phyloP scores from a whole-genome alignment of 2,329 filamentous ascomycete species.

The Aureobasidium vineae region DNA sequence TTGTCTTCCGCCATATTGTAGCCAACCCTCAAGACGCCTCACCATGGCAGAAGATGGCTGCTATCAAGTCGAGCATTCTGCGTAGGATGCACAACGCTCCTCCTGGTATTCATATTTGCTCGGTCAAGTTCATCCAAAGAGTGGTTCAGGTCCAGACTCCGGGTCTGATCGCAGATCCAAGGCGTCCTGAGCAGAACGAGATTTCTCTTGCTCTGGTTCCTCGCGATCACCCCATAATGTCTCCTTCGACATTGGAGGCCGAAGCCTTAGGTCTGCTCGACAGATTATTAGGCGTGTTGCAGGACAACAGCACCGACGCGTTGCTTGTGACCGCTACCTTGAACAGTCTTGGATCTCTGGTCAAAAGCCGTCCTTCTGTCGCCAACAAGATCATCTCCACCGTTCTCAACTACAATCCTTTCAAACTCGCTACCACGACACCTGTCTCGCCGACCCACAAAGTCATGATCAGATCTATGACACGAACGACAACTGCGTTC shows the following conservation, averaged over 20 bases:
- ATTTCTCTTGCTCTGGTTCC: slow-evolving; percentile 85
- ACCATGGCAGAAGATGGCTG: slow-evolving; percentile 83
- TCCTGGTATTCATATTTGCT: slow-evolving; percentile 80
- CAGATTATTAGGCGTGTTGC: slow-evolving; percentile 77
- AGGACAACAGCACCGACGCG: slow-evolving; percentile 84
- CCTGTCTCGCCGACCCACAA: slow-evolving; percentile 75
- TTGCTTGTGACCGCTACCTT: slow-evolving; percentile 86
- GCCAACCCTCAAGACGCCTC: slow-evolving; percentile 77
- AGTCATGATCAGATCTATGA: slow-evolving; percentile 88
- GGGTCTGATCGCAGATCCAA: slow-evolving; percentile 75
- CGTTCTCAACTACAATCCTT: slow-evolving; percentile 86
- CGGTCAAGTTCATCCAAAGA: slow-evolving; percentile 94
- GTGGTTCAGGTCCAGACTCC: slow-evolving; percentile 89
- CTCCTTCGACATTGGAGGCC: slow-evolving; percentile 79
- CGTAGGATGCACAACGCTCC: slow-evolving; percentile 80
- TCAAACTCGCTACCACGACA: slow-evolving; percentile 65
- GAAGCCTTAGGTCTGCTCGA: slow-evolving; percentile 90
- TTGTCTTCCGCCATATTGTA: slow-evolving; percentile 89
- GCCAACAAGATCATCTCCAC: slow-evolving; percentile 82
- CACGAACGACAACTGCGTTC: slow-evolving; percentile 83
- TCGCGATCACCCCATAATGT: slow-evolving; percentile 74
- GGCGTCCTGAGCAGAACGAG: slow-evolving; percentile 74
- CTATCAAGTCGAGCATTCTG: slow-evolving; percentile 86
- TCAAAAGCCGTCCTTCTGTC: slow-evolving; percentile 76
- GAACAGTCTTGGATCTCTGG: slow-evolving; percentile 79